phyloP scores from a whole-genome alignment of 495 filamentous ascomycete genomes.

The Penicillium dipodomyicola region DNA sequence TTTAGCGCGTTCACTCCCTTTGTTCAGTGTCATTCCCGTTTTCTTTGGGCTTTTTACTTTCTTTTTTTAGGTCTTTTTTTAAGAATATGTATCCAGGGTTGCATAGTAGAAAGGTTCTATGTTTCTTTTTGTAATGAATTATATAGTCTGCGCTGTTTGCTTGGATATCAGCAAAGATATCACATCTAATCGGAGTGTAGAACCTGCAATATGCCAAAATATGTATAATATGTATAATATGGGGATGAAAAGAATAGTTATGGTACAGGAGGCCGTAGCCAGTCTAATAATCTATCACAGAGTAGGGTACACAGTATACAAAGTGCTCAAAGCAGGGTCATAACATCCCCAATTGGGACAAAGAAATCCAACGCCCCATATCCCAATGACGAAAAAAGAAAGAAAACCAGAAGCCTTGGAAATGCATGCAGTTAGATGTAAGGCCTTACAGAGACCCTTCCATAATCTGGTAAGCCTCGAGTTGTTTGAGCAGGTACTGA shows the following conservation, averaged over 20 bases:
- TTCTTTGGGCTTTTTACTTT: background rate
- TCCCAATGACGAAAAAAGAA: constrained; percentile 19
- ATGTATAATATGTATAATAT: constrained; percentile 1
- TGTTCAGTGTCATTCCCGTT: constrained; percentile 2
- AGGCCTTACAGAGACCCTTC: constrained; percentile 31
- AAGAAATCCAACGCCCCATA: constrained; percentile 29
- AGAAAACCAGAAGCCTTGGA: constrained; percentile 3
- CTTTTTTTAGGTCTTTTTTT: background rate
- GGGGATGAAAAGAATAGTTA: constrained; percentile 10
- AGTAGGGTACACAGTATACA: constrained; percentile 15
- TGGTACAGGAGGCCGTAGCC: constrained; percentile 17
- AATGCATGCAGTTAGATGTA: constrained; percentile 20
- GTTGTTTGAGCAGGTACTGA: constrained; percentile 76
- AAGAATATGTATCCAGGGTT: background rate
- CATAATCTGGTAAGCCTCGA: constrained; percentile 52
- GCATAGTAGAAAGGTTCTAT: background rate
- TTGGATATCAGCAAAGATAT: background rate
- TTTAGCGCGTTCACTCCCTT: constrained; percentile 25
- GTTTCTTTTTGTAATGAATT: background rate
- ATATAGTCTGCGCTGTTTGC: background rate
- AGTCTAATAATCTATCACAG: constrained; percentile 20
- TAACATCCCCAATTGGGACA: constrained; percentile 10
- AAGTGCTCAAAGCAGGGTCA: constrained; percentile 9
- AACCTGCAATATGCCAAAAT: background rate
- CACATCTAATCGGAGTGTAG: background rate